A percentile compares a stretch with the other conserved stretches of the same genome.
Evolutionary conservation across 257 asterid species (phyloP).

Genomic region (Ehretia macrophylla): DNA sequence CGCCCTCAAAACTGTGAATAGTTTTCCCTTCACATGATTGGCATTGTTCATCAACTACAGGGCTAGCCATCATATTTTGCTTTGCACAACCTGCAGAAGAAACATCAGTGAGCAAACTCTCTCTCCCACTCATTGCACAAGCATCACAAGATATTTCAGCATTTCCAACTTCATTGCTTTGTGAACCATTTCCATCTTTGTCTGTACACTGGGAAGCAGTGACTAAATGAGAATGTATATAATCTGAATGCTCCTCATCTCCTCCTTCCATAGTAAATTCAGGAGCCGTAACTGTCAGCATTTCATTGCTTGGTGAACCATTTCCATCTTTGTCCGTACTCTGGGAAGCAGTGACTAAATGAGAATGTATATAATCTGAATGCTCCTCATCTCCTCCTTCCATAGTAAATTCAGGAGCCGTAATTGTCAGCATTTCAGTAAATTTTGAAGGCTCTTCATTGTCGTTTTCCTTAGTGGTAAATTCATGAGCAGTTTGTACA

Average conservation of each 20-base stretch:
- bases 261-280: constrained; percentile 30
- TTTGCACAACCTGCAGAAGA: constrained; percentile 14
- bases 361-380: constrained; percentile 13
- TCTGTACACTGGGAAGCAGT: constrained; percentile 15
- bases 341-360: constrained; percentile 22
- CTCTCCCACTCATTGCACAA: constrained; percentile 12
- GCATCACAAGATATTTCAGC: constrained; percentile 14
- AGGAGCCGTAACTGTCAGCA: constrained; percentile 50
- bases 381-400: background rate
- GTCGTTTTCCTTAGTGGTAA: constrained; percentile 25
- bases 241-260: constrained; percentile 2
- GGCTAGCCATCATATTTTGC: constrained; percentile 11
- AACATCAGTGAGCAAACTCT: constrained; percentile 11
- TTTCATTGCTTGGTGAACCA: constrained; percentile 23
- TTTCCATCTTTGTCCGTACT: constrained; percentile 19
- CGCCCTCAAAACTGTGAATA: constrained; percentile 12
- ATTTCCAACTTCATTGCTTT: constrained; percentile 19
- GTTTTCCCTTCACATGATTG: constrained; percentile 17
- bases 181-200: constrained; percentile 22
- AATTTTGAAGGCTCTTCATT: constrained; percentile 28
- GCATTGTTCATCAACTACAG: constrained; percentile 24
- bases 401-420: constrained; percentile 54
- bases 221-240: constrained; percentile 20
- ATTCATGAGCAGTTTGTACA: constrained; percentile 21
- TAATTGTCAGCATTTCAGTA: constrained; percentile 35